Percentiles rank a stretch among this genome's conserved stretches.
Evolutionary conservation across 192 early-diverging fungal species (phyloP).

Genomic region (Allomyces macrogynus): DNA sequence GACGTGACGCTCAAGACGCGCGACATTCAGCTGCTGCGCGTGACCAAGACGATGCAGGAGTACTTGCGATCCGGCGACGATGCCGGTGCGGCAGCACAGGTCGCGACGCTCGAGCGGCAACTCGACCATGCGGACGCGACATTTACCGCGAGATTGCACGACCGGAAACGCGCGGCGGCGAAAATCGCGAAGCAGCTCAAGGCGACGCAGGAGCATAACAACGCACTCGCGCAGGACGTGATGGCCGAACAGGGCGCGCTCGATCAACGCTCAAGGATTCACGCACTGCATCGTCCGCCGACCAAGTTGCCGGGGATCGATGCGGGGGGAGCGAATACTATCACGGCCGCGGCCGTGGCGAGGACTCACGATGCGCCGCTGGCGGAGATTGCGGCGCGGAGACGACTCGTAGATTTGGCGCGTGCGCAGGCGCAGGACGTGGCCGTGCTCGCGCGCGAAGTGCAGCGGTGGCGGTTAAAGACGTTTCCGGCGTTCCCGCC

Average conservation of each 20-base stretch:
- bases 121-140: slow-evolving; percentile 9
- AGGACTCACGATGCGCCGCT: slow-evolving; percentile 3
- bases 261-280: neutral
- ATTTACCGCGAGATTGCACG: slow-evolving; percentile 26
- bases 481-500: slow-evolving; percentile 40
- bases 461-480: slow-evolving; percentile 27
- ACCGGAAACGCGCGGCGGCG: slow-evolving; percentile 8
- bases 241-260: neutral
- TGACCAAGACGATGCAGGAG: slow-evolving; percentile 45
- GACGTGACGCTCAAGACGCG: slow-evolving; percentile 26
- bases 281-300: neutral
- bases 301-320: neutral
- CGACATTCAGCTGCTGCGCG: slow-evolving; percentile 37
- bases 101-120: slow-evolving; percentile 25
- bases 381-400: slow-evolving; percentile 21
- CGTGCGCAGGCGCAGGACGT: slow-evolving; percentile 41
- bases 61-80: slow-evolving; percentile 34
- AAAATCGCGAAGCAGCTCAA: slow-evolving; percentile 14
- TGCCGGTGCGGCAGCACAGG: slow-evolving; percentile 23
- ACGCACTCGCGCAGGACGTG: neutral
- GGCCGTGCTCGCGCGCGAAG: slow-evolving; percentile 30
- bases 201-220: slow-evolving; percentile 24
- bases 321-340: too few species aligned
- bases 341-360: too few species aligned
- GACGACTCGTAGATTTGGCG: slow-evolving; percentile 30